Conservation (phyloP, 1,284 basidiomycete genomes). For the Cystobasidium pallidum region DNA sequence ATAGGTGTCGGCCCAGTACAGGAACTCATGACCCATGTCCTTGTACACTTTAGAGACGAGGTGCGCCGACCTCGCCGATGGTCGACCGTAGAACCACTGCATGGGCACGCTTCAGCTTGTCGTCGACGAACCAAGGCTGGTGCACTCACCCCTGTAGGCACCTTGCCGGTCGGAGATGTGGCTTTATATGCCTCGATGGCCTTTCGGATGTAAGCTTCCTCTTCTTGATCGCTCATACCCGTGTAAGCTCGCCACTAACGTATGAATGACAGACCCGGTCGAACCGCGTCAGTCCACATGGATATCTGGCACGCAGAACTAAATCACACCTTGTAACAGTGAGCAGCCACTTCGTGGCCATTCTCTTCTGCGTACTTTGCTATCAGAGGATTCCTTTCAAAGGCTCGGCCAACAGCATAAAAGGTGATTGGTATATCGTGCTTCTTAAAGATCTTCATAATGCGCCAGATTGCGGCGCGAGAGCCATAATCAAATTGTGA, state of each 20-base stretch:
- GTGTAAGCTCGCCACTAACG: constrained; percentile 42
- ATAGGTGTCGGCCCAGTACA: constrained; percentile 52
- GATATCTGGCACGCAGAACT: neutral
- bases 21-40: constrained; percentile 54
- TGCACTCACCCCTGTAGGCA: constrained; percentile 49
- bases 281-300: neutral
- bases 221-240: constrained; percentile 49
- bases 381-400: constrained; percentile 51
- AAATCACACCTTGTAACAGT: constrained; percentile 51
- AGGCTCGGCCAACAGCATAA: constrained; percentile 54
- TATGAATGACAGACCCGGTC: neutral
- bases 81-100: constrained; percentile 55
- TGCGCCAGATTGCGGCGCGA: constrained; percentile 53
- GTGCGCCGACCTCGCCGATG: constrained; percentile 50
- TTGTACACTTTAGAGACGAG: constrained; percentile 55
- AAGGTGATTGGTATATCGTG: constrained; percentile 53
- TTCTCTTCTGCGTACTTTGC: constrained; percentile 51
- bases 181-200: constrained; percentile 52
- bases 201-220: constrained; percentile 53
- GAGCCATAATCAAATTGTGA: constrained; percentile 54
- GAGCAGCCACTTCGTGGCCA: constrained; percentile 54
- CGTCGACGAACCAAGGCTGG: neutral
- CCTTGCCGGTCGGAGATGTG: constrained; percentile 50
- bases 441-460: constrained; percentile 54
- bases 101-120: too few species aligned